These are phyloP conservation scores for Raddia guianensis DNA, from an alignment of 176 grass and related monocot genomes.

Conservation along the genomic window DNA sequence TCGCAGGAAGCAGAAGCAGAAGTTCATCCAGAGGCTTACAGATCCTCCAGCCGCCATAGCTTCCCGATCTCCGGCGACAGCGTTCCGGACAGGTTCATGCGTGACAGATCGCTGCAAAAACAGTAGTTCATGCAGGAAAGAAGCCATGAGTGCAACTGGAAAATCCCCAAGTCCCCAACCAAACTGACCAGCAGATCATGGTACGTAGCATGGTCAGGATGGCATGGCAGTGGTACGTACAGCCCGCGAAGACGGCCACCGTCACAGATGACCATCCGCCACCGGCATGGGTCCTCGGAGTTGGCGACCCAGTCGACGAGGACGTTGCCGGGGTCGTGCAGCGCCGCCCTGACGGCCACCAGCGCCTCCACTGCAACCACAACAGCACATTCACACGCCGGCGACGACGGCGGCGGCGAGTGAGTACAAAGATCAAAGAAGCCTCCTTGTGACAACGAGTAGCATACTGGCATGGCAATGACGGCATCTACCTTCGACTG, in stretches of 20 bases:
- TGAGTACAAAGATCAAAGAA: neutral
- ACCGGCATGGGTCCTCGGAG: slow-evolving; percentile 71
- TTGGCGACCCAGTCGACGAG: slow-evolving; percentile 65
- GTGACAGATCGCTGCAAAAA: slow-evolving; percentile 47
- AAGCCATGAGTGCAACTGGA: neutral
- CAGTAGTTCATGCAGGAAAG: slow-evolving; percentile 4
- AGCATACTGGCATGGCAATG: neutral
- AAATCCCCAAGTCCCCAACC: neutral
- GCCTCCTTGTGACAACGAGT: neutral
- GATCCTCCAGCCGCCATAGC: slow-evolving; percentile 45
- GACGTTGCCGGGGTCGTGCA: slow-evolving; percentile 55
- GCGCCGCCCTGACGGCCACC: slow-evolving; percentile 58
- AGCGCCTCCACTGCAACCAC: slow-evolving; percentile 58
- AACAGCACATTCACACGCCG: neutral
- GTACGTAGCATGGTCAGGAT: neutral
- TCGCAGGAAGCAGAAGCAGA: neutral
- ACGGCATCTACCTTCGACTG: neutral
- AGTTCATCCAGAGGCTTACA: slow-evolving; percentile 51
- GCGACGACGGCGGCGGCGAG: neutral
- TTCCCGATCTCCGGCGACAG: slow-evolving; percentile 68
- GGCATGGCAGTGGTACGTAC: slow-evolving; percentile 25
- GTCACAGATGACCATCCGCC: slow-evolving; percentile 67
- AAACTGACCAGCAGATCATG: neutral
- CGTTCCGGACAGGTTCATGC: slow-evolving; percentile 61
- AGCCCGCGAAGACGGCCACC: slow-evolving; percentile 52